Conservation (phyloP, 768 basidiomycete genomes). For the Tricholoma flavovirens region DNA sequence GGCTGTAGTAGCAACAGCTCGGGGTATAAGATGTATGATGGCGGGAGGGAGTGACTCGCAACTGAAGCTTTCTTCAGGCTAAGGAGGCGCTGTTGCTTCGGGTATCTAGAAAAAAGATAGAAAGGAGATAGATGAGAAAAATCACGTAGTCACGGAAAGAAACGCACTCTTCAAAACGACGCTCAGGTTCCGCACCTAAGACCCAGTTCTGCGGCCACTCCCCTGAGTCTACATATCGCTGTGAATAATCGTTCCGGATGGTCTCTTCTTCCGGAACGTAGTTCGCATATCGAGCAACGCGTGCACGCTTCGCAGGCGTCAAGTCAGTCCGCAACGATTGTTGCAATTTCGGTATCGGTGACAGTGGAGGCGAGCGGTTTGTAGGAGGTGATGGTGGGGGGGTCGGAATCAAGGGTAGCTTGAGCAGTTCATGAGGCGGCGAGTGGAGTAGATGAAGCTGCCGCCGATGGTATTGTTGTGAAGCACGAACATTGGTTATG, state of each 20-base stretch:
- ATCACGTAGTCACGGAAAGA: no score
- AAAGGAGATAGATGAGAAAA: not conserved
- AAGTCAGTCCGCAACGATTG: conserved; percentile 33
- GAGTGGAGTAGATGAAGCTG: conserved; percentile 50
- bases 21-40: conserved; percentile 64
- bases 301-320: conserved; percentile 69
- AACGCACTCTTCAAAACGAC: conserved; percentile 89
- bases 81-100: conserved; percentile 84
- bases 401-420: conserved; percentile 53
- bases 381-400: conserved; percentile 49
- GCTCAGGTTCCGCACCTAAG: conserved; percentile 80
- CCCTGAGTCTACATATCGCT: conserved; percentile 84
- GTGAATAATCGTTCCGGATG: conserved; percentile 91
- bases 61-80: conserved; percentile 79
- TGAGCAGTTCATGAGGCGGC: conserved; percentile 50
- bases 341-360: conserved; percentile 32
- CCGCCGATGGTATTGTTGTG: conserved; percentile 53
- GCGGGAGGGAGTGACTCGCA: conserved; percentile 59
- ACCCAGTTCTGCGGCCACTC: conserved; percentile 96
- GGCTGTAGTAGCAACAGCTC: conserved; percentile 52
- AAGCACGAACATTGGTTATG: conserved; percentile 45
- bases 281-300: conserved; percentile 65
- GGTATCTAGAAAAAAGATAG: conserved; percentile 56
- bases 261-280: conserved; percentile 95
- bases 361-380: conserved; percentile 41